phyloP scores from a whole-genome alignment of 2,329 filamentous ascomycete species.

The Mycosphaerella arachidis region DNA sequence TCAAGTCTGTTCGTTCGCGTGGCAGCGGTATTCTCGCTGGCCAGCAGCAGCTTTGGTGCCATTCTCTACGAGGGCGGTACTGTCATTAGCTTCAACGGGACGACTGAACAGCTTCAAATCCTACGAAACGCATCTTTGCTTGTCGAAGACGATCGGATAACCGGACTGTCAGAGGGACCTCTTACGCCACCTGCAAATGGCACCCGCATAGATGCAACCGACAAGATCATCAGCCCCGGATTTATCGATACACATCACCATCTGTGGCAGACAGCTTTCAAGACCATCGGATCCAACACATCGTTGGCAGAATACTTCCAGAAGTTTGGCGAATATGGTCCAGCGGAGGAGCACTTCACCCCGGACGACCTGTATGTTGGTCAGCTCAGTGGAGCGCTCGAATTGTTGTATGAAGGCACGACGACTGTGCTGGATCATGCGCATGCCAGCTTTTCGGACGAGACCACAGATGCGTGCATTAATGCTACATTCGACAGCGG shows the following conservation, averaged over 20 bases:
- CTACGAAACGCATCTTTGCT: neutral
- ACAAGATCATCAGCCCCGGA: constrained; percentile 52
- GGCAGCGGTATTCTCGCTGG: neutral
- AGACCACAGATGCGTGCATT: constrained; percentile 20
- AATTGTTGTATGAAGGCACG: constrained; percentile 39
- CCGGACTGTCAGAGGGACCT: neutral
- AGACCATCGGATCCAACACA: constrained; percentile 51
- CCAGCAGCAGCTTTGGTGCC: neutral
- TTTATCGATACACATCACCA: constrained; percentile 29
- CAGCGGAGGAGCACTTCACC: constrained; percentile 29
- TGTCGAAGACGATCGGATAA: neutral
- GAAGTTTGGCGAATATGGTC: constrained; percentile 37
- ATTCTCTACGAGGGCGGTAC: neutral
- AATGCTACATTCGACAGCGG: constrained; percentile 42
- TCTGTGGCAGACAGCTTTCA: constrained; percentile 53
- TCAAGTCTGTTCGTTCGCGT: neutral
- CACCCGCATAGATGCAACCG: constrained; percentile 42
- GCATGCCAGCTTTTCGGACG: constrained; percentile 18
- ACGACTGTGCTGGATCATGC: constrained; percentile 40
- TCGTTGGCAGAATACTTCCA: constrained; percentile 47
- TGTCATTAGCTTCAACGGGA: neutral
- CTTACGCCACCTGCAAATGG: neutral
- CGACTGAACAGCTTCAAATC: neutral
- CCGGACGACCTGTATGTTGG: constrained; percentile 46
- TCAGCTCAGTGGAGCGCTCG: constrained; percentile 38